Evolutionary conservation across 2,329 filamentous ascomycete genomes (phyloP), one percentile per base, ranked within the genome.

Genomic region (Arthrobotrys conoides): DNA sequence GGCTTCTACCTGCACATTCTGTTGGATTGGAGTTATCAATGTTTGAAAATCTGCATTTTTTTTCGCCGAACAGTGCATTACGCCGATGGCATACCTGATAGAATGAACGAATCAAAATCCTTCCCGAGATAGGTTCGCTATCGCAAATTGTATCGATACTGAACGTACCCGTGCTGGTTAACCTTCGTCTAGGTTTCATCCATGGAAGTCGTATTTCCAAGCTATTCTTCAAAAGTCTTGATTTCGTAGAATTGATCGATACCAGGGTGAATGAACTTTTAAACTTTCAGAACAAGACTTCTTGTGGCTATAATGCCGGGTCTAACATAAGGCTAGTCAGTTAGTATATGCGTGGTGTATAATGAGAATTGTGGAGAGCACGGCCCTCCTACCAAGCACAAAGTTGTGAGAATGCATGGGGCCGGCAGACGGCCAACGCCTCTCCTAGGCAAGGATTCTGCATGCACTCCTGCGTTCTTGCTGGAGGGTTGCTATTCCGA

Each of bases 371-470:
- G 46, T 49, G 63, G 30, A 9, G 61, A 67, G 63, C 63, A 67
- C 51, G 51, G 65, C 49, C 51, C 51, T 36, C 46, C 33, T 27
- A 22, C 41, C 38, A 64, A 61, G 57, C 36, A 30, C 57, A 61
- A 10, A 61, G 57, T 61, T 61, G n/a, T 20, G 57, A 61, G 27
- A 36, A 24, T 61, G 71, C 71, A 75, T 75, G 71, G 71, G 63
- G 36, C 64, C 64, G 53, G 53, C 12, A 71, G 67, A 61, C 67
- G 67, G 67, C 63, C 75, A 78, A 67, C 71, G 64, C 71, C 71
- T 69, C 53, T 64, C 36, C 64, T 36, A 63, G 66, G 46, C 71
- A 75, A 55, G 71, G 71, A 67, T 65, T 22, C 41, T 64, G 71
- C 64, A 69, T 75, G 64, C 30, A 20, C 44, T 64, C 64, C 71